Base-by-base conservation (phyloP, 2,329 filamentous ascomycete genomes). In the Trichoderma atrobrunneum region DNA sequence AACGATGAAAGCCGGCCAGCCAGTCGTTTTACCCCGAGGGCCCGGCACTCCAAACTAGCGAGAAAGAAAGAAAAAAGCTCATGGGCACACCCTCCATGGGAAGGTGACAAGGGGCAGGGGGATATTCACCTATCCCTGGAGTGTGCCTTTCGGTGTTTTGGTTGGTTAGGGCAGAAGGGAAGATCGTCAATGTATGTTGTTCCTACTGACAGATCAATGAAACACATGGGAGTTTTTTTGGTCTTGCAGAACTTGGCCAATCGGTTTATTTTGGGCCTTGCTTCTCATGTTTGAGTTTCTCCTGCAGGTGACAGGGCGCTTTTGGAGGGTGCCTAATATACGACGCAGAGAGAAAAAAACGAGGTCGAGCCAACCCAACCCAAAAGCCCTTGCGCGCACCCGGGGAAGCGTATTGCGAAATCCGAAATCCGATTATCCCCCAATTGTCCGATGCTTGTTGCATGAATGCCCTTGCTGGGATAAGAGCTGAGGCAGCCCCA, bases 11-110 rank as follows among this genome's bases (percentile, higher is more conserved):
- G 43, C 51, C 64, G 32, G 21, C 48, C n/a, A 56, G 48, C 64
- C 66, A 62, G 28, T 70, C 30, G 39, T 54, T 62, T 62, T 59
- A 26, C 28, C 39, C 67, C 67, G 57, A 70, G 39, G 39, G 30
- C 57, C 57, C 67, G 67, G 51, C 34, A 24, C 16, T 24, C 18
- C 21, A 54, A 14, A 10, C 32, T 59, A 59, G 28, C 14, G 21
- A 24, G 21, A 54, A 54, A 39, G 14, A 2, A 24, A 54, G 11
- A 51, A 54, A 48, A 54, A 59, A 26, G 34, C 28, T 34, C 43
- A 32, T 34, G 28, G 61, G 51, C 48, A 24, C 48, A 54, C 48
- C 48, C n/a, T 21, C n/a, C 48, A 6, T 21, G 21, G n/a, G 7
- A 54, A 24, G 3, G 48, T 54, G 48, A 54, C 48, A 24, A 1